Evolutionary conservation across 2,329 filamentous ascomycete species (phyloP).

Genomic region (Biscogniauxia mediterranea): DNA sequence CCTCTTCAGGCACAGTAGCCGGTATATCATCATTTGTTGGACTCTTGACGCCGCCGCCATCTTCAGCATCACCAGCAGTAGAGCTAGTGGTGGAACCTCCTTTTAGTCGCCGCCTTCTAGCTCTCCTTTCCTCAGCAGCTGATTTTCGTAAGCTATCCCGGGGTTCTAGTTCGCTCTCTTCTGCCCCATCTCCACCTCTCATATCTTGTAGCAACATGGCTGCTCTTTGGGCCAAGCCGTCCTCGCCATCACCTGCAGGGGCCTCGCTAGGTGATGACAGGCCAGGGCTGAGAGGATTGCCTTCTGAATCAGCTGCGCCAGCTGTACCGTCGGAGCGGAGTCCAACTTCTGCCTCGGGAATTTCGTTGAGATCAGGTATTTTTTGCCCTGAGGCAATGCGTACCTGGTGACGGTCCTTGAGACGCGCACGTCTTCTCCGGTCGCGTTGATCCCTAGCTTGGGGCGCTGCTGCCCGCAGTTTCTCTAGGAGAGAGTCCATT

Average conservation of each 20-base stretch:
- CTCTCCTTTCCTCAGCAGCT: slow-evolving; percentile 34
- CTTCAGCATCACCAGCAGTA: slow-evolving; percentile 21
- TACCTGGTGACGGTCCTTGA: slow-evolving; percentile 89
- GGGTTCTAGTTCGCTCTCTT: slow-evolving; percentile 52
- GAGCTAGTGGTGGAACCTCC: slow-evolving; percentile 25
- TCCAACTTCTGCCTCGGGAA: slow-evolving; percentile 51
- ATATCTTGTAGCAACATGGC: slow-evolving; percentile 82
- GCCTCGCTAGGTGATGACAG: slow-evolving; percentile 39
- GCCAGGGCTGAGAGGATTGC: slow-evolving; percentile 51
- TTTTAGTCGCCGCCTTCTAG: slow-evolving; percentile 33
- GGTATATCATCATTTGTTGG: slow-evolving; percentile 23
- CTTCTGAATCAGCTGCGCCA: slow-evolving; percentile 47
- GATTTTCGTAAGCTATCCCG: slow-evolving; percentile 62
- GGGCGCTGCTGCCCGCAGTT: slow-evolving; percentile 87
- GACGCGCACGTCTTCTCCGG: slow-evolving; percentile 76
- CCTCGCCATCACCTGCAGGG: slow-evolving; percentile 41
- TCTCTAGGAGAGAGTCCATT: slow-evolving; percentile 95
- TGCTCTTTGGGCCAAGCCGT: slow-evolving; percentile 83
- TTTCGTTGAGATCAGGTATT: slow-evolving; percentile 71
- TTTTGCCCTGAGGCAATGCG: slow-evolving; percentile 86
- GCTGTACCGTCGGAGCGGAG: slow-evolving; percentile 35
- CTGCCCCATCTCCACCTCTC: slow-evolving; percentile 61
- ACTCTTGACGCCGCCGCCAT: slow-evolving; percentile 17
- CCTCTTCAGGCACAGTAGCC: slow-evolving; percentile 21
- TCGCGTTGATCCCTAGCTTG: slow-evolving; percentile 88